Base-by-base conservation (phyloP, 208 protist genomes). In the Crithidia sp. region DNA sequence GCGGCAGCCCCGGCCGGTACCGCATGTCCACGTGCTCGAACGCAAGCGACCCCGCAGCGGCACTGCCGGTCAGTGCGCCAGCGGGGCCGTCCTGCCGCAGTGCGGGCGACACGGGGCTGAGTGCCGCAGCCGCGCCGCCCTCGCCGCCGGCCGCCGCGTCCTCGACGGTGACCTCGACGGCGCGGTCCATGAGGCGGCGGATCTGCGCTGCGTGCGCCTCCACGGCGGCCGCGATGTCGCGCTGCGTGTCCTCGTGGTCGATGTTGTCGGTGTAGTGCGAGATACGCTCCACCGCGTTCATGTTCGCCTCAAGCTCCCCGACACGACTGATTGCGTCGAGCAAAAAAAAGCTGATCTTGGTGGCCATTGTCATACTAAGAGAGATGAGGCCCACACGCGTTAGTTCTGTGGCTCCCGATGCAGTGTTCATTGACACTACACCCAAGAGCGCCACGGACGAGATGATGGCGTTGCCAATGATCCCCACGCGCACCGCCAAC, bases 401-500 rank as follows among this genome's bases (percentile, higher is more conserved):
- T 5, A 6, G 6, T 40, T 16, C 54, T 7, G 28, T 40, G 5
- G 54, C 16, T 6, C 19, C 28, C 7, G 50, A 36, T 14, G 16
- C 28, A 54, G 36, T 77, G 74, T 57, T 83, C 50, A 59, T 75
- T n/a, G n/a, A 9, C 50, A 54, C 6, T 14, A 81, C 19, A 2
- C 85, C 61, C 10, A 90, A 4, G 5, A 80, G 13, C 2, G 83
- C 71, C 19, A 88, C 50, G 54, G 59, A 63, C 5, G 67, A 65
- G 19, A 84, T 17, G 17, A 59, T 74, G 13, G 36, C n/a, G 47
- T 69, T 88, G 68, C 90, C 93, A 16, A 98, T 59, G 9, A 88
- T 60, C 62, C 97, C 93, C 0, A 98, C 60, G 17, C 97, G 84
- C 13, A 98, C 78, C 17, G 74, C 72, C 8, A 98, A 76, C 97